Evolutionary conservation across 345 rosid genomes (phyloP), one percentile per base, ranked within the genome.

Genomic region (Salix suchowensis): DNA sequence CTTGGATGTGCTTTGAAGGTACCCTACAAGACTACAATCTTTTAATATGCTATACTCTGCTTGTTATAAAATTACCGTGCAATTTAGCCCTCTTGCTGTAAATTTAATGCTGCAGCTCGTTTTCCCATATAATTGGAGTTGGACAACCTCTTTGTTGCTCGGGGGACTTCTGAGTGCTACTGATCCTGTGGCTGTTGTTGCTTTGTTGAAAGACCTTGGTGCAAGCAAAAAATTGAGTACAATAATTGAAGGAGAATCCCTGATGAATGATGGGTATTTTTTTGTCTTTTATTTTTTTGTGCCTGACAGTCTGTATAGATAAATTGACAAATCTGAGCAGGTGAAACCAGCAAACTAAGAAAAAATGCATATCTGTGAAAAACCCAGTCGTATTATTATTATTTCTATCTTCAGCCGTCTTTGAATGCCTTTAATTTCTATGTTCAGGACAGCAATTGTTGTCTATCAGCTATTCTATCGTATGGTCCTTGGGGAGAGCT

Each of bases 111-210:
- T 86, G 85, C 92, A 96, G 99, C 76, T 96, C 40, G 82, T 83
- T 70, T 93, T 96, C 82, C 99, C 99, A 44, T 96, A 91, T 72
- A 71, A 86, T 13, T 96, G 99, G 99, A 90, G 85, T 75, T 96
- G 98, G 99, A 93, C 84, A 88, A 90, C 89, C 30, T 91, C 98
- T 28, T 84, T 96, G 89, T 85, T 93, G 86, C 95, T 96, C 68
- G 99, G 98, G 68, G 99, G 99, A 79, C 98, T 93, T 79, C 77
- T 93, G 76, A 92, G 98, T 91, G 98, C 98, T 70, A 93, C 99
- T 11, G 99, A 96, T 87, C 99, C 98, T 71, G 99, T 93, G 46
- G 98, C 99, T 78, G 99, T 96, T 74, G 98, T 96, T 79, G 97
- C 98, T 82, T 81, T 96, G 75, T 79, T 96, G 74, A 96, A 89